Base-by-base conservation (phyloP, 352 stramenopile genomes). In the Globisporangium alternatum region DNA sequence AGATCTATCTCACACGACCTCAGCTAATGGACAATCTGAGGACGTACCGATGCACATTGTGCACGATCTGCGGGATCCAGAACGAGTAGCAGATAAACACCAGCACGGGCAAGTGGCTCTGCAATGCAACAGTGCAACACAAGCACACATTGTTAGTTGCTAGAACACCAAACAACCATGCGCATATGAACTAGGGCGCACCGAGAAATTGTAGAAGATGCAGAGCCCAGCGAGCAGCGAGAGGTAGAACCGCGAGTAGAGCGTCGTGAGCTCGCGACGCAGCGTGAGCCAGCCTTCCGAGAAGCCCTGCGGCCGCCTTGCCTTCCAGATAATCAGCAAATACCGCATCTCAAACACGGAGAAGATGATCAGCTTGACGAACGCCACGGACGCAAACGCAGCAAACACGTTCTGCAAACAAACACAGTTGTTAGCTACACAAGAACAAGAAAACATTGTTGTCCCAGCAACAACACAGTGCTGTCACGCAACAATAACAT, bases 341-440 rank as follows among this genome's bases (percentile, higher is more conserved):
- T 98, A 99, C 25, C 98, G 97, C 93, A 99, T 98, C 71, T 99
- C 96, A 68, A 99, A 98, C 43, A 99, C 93, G 43, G 95, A 99
- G 69, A 99, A 99, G 57, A 98, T 98, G 53, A 99, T 90, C 6
- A 99, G 81, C 80, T 99, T 98, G 58, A 99, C 98, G 61, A 99
- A 99, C 5, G 96, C 96, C 33, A 98, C 93, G 30, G 87, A 97
- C 1, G 93, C 95, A 75, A 99, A 98, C 5, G 97, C 88, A 4
- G 92, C 95, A 69, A 99, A 99, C 13, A 99, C 83, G n/a, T 96
- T 94, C 74, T 98, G 77, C 22, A 25, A 37, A 68, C 13, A 21
- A 30, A 33, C 21, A 13, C 8, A 41, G 44, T 28, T 22, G 44
- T 33, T 25, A 66, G n/a, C n/a, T n/a, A n/a, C n/a, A n/a, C n/a